phyloP scores from a whole-genome alignment of 345 rosid genomes.

The Mallotus nudiflorus region DNA sequence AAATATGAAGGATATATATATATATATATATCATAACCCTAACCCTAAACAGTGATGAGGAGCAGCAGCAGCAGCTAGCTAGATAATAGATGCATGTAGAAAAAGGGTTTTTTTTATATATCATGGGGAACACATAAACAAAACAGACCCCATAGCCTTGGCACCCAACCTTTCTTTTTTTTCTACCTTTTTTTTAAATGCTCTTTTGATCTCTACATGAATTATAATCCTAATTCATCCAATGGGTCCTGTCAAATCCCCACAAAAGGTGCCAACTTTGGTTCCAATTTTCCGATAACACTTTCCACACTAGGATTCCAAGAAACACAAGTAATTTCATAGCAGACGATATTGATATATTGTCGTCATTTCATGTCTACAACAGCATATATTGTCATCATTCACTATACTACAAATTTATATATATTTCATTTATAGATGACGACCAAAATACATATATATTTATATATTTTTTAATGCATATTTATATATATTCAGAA shows the following conservation, averaged over 20 bases:
- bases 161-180: not conserved
- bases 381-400: not conserved
- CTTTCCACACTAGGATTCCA: conserved; percentile 13
- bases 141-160: conserved; percentile 14
- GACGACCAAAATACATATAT: too few relatives aligned
- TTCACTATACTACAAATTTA: too few relatives aligned
- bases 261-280: conserved; percentile 13
- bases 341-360: not conserved
- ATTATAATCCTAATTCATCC: too few relatives aligned
- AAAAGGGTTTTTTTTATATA: conserved; percentile 6
- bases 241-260: conserved; percentile 22
- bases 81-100: too few relatives aligned
- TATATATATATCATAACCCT: conserved; percentile 4
- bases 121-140: conserved; percentile 14
- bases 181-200: conserved; percentile 2
- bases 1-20: not conserved
- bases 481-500: too few relatives aligned
- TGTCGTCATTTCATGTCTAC: not conserved
- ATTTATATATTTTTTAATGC: too few relatives aligned
- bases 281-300: conserved; percentile 9
- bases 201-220: conserved; percentile 10
- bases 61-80: too few relatives aligned
- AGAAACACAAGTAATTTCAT: not conserved
- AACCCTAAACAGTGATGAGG: conserved; percentile 19
- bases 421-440: too few relatives aligned